Evolutionary conservation across 2,329 filamentous ascomycete species (phyloP).

Genomic region (Raffaelea ambrosiae): DNA sequence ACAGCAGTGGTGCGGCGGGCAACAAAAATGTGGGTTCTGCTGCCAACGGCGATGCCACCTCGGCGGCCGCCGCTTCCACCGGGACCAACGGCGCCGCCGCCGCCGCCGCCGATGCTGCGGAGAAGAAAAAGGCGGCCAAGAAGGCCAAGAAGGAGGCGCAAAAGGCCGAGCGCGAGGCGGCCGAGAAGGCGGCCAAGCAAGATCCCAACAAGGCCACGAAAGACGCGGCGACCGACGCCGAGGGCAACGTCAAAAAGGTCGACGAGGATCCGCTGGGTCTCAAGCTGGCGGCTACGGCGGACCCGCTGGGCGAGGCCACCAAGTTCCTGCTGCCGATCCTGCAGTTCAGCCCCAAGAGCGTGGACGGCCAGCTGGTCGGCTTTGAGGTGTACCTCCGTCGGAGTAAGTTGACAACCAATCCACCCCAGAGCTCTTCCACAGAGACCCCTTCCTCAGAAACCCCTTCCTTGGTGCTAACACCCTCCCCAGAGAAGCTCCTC

Average conservation of each 20-base stretch:
- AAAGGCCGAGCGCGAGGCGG: conserved; percentile 67
- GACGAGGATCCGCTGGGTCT: conserved; percentile 81
- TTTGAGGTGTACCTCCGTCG: conserved; percentile 84
- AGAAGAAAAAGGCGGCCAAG: conserved; percentile 80
- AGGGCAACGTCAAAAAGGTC: conserved; percentile 67
- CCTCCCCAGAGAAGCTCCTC: conserved; percentile 64
- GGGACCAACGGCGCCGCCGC: conserved; percentile 47
- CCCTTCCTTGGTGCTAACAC: background rate
- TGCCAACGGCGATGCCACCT: conserved; percentile 43
- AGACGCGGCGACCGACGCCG: conserved; percentile 45
- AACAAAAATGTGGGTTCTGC: conserved; percentile 55
- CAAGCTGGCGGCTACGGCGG: conserved; percentile 69
- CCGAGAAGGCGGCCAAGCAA: conserved; percentile 68
- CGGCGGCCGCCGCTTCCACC: conserved; percentile 24
- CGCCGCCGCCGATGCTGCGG: conserved; percentile 35
- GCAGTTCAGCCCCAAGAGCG: conserved; percentile 70
- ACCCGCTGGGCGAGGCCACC: conserved; percentile 77
- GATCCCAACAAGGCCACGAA: conserved; percentile 69
- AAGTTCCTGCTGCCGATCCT: conserved; percentile 78
- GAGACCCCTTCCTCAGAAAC: too few species aligned
- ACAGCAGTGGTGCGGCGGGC: conserved; percentile 48
- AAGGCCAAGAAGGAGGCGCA: conserved; percentile 68
- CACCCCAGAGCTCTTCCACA: too few species aligned
- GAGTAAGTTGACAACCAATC: conserved; percentile 46
- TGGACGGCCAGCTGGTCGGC: conserved; percentile 74